Conservation (phyloP, 208 protist genomes). For the Trypanosoma avium region DNA sequence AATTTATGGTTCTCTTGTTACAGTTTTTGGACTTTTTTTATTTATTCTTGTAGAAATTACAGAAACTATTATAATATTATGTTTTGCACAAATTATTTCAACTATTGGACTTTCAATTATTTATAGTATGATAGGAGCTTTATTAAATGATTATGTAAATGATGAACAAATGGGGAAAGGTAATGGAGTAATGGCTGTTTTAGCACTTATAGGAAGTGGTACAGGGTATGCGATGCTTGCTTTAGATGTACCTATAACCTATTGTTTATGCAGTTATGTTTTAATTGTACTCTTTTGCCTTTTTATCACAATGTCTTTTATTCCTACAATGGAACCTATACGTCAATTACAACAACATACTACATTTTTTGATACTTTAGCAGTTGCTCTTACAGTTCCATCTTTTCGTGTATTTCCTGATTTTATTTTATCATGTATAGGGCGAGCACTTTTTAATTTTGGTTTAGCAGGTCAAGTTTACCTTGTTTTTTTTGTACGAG, state of each 20-base stretch:
- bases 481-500: conserved; percentile 32
- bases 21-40: conserved; percentile 27
- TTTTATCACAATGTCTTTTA: conserved; percentile 11
- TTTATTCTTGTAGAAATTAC: conserved; percentile 30
- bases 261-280: conserved; percentile 27
- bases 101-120: conserved; percentile 33
- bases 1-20: conserved; percentile 23
- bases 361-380: conserved; percentile 9
- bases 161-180: conserved; percentile 31
- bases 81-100: conserved; percentile 22
- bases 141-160: conserved; percentile 33
- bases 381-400: conserved; percentile 23
- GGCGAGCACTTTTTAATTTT: conserved; percentile 29
- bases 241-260: conserved; percentile 26
- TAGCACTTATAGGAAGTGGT: conserved; percentile 29
- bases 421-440: conserved; percentile 31
- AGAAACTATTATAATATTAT: conserved; percentile 19
- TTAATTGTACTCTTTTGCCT: conserved; percentile 27
- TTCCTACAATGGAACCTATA: conserved; percentile 14
- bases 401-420: conserved; percentile 31
- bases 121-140: conserved; percentile 30
- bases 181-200: conserved; percentile 28
- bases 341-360: not conserved
- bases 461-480: conserved; percentile 34
- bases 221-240: conserved; percentile 34